Evolutionary conservation across 768 basidiomycete species (phyloP).

Genomic region (Pluteus cervinus): DNA sequence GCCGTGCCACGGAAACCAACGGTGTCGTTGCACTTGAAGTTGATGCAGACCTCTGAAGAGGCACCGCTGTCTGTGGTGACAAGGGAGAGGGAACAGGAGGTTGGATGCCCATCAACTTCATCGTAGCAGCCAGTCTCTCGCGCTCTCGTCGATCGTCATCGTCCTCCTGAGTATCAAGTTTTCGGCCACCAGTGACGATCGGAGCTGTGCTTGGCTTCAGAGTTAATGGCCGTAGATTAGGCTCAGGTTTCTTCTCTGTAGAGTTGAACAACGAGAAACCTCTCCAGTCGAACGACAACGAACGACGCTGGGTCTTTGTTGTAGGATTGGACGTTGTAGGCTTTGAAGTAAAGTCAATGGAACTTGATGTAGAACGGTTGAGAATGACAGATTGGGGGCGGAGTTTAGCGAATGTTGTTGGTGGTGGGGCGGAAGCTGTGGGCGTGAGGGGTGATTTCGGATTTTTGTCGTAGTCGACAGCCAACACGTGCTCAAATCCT

Average conservation of each 20-base stretch:
- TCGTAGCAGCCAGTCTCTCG: conserved; percentile 82
- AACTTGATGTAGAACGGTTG: conserved; percentile 31
- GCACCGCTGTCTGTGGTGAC: conserved; percentile 17
- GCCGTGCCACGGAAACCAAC: conserved; percentile 30
- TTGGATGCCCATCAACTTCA: conserved; percentile 93
- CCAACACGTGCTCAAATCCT: conserved; percentile 94
- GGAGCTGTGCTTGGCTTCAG: conserved; percentile 60
- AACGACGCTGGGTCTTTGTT: conserved; percentile 56
- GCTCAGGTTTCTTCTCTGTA: conserved; percentile 59
- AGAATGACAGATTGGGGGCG: conserved; percentile 63
- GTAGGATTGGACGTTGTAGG: conserved; percentile 18
- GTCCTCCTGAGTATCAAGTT: conserved; percentile 84
- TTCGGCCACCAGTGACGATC: conserved; percentile 58
- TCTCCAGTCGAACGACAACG: conserved; percentile 83
- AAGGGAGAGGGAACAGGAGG: conserved; percentile 42
- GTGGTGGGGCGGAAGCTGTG: conserved; percentile 20
- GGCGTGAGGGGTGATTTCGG: conserved; percentile 41
- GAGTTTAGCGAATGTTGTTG: too few relatives aligned
- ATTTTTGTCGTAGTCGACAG: conserved; percentile 80
- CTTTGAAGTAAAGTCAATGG: conserved; percentile 21
- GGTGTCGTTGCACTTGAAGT: conserved; percentile 19
- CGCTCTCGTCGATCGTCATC: conserved; percentile 87
- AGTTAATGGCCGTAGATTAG: conserved; percentile 64
- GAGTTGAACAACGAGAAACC: conserved; percentile 64
- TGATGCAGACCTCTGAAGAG: conserved; percentile 21